Percentiles rank a stretch among this genome's conserved stretches.
phyloP scores from a whole-genome alignment of 2,329 filamentous ascomycete genomes.

The Clarireedia paspali region DNA sequence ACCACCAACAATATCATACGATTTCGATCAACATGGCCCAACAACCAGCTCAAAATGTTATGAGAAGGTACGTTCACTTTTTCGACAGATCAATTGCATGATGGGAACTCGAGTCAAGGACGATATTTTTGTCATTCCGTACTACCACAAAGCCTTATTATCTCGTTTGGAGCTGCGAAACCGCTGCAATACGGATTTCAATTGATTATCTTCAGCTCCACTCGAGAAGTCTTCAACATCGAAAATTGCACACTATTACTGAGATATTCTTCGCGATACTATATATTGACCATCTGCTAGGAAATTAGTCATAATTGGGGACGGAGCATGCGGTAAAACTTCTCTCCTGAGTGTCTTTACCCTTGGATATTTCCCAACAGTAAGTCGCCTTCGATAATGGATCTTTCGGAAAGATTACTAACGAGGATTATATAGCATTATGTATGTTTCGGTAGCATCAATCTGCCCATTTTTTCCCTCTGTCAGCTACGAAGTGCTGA shows the following conservation, averaged over 20 bases:
- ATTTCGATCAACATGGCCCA: slow-evolving; percentile 24
- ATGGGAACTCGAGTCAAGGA: neutral
- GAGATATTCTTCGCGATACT: neutral
- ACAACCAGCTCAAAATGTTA: slow-evolving; percentile 34
- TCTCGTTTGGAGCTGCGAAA: neutral
- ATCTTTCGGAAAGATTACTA: slow-evolving; percentile 22
- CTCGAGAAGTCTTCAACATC: neutral
- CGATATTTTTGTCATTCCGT: neutral
- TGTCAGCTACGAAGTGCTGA: slow-evolving; percentile 33
- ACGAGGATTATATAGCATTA: slow-evolving; percentile 40
- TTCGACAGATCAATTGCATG: neutral
- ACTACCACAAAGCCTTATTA: neutral
- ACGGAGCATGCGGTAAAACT: slow-evolving; percentile 97
- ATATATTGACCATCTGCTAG: slow-evolving; percentile 37
- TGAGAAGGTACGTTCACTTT: slow-evolving; percentile 33
- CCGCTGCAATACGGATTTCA: neutral
- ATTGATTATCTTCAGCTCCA: slow-evolving; percentile 3
- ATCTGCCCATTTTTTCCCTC: neutral
- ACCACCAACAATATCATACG: neutral
- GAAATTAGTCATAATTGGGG: slow-evolving; percentile 94
- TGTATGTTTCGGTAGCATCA: slow-evolving; percentile 17
- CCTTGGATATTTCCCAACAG: slow-evolving; percentile 93
- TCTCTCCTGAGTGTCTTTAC: slow-evolving; percentile 97
- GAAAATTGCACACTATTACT: neutral
- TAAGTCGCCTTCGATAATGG: slow-evolving; percentile 42